Conservation (phyloP, 2,329 filamentous ascomycete species). For the Talaromyces sp. region DNA sequence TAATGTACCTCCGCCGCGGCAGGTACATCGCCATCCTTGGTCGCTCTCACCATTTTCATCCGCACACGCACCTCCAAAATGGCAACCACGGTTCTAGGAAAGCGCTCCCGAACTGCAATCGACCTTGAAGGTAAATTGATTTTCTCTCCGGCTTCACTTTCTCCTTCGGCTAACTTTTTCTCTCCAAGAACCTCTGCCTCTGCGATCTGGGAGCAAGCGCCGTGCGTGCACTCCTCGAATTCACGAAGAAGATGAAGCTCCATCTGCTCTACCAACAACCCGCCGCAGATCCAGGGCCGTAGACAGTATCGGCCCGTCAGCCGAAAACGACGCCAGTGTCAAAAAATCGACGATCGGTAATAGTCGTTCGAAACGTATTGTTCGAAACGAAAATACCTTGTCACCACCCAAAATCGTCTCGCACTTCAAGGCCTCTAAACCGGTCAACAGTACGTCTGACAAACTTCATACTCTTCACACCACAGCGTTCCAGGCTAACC, state of each 20-base stretch:
- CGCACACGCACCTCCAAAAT: conserved; percentile 21
- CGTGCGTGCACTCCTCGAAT: conserved; percentile 41
- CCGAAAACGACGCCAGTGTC: conserved; percentile 22
- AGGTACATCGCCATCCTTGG: conserved; percentile 18
- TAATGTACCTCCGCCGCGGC: conserved; percentile 12
- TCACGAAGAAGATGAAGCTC: conserved; percentile 30
- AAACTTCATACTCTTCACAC: background rate
- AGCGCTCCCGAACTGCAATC: conserved; percentile 35
- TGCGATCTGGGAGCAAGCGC: conserved; percentile 43
- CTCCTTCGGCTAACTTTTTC: conserved; percentile 15
- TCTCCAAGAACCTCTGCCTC: conserved; percentile 21
- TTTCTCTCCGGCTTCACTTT: conserved; percentile 12
- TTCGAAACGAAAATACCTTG: conserved; percentile 36
- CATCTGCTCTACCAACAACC: conserved; percentile 21
- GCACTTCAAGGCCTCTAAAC: conserved; percentile 37
- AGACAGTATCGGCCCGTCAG: conserved; percentile 16
- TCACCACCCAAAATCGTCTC: conserved; percentile 46
- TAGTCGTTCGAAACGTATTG: conserved; percentile 46
- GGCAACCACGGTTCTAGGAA: conserved; percentile 39
- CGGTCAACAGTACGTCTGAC: conserved; percentile 27
- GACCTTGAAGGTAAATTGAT: conserved; percentile 35
- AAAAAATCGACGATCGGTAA: conserved; percentile 25
- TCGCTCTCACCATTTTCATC: conserved; percentile 22
- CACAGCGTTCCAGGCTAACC: background rate
- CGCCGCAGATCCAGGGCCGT: conserved; percentile 34